A percentile compares a stretch with the other conserved stretches of the same genome.
These are phyloP conservation scores for Boletus coccyginus DNA, from an alignment of 768 basidiomycete species.

Conservation along the genomic window DNA sequence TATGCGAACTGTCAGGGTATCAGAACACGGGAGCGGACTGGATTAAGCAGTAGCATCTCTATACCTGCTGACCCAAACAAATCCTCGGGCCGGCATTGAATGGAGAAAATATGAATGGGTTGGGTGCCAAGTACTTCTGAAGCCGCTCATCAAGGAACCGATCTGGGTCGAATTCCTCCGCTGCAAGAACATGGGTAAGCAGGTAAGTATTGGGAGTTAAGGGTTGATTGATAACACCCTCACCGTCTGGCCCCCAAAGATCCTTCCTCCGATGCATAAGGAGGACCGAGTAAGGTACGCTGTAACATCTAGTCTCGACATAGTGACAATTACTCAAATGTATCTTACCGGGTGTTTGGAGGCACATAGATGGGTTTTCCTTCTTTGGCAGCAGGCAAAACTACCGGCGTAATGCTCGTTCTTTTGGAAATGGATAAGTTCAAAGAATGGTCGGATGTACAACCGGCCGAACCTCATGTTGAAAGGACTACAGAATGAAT, in stretches of 20 bases:
- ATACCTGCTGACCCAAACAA: constrained; percentile 38
- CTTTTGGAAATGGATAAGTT: constrained; percentile 9
- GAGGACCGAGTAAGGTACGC: constrained; percentile 45
- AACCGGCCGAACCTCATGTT: constrained; percentile 16
- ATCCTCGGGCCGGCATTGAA: constrained; percentile 41
- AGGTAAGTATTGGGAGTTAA: background rate
- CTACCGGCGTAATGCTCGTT: constrained; percentile 17
- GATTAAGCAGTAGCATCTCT: background rate
- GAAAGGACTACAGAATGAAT: constrained; percentile 18
- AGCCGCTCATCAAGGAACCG: constrained; percentile 63
- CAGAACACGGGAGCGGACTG: background rate
- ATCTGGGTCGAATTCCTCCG: constrained; percentile 62
- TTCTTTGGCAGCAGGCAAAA: constrained; percentile 27
- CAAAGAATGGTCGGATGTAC: background rate
- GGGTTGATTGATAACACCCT: background rate
- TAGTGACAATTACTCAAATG: background rate
- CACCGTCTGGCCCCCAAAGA: constrained; percentile 70
- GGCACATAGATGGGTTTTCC: constrained; percentile 34
- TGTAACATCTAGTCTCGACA: constrained; percentile 9
- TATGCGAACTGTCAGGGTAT: constrained; percentile 52
- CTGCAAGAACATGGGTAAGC: constrained; percentile 27
- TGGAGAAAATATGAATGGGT: constrained; percentile 50
- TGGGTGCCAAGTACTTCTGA: constrained; percentile 51
- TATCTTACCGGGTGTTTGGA: constrained; percentile 24
- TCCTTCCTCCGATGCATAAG: constrained; percentile 62